phyloP scores from a whole-genome alignment of 2,329 filamentous ascomycete species.

The Neocucurbitaria cava region DNA sequence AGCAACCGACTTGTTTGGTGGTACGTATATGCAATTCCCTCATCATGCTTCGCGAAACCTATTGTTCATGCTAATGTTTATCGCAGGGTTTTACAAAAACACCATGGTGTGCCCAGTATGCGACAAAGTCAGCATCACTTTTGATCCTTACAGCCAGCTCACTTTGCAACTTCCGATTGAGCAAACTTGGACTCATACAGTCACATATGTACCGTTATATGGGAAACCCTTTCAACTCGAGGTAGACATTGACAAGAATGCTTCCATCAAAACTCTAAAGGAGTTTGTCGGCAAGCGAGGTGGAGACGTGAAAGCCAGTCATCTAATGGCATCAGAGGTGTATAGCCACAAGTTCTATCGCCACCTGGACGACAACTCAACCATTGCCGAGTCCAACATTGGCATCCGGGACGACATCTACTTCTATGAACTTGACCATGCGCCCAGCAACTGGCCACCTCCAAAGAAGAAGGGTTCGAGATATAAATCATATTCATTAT shows the following conservation, averaged over 20 bases:
- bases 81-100: constrained; percentile 84
- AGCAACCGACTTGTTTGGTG: constrained; percentile 93
- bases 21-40: constrained; percentile 45
- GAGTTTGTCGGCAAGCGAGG: constrained; percentile 64
- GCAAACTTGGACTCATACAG: constrained; percentile 75
- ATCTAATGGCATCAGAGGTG: constrained; percentile 81
- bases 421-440: constrained; percentile 78
- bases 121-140: constrained; percentile 96
- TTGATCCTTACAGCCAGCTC: constrained; percentile 95
- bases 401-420: constrained; percentile 66
- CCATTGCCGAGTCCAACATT: constrained; percentile 75
- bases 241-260: constrained; percentile 81
- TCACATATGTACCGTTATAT: constrained; percentile 80
- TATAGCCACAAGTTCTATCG: constrained; percentile 88
- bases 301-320: constrained; percentile 60
- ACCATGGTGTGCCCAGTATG: constrained; percentile 91
- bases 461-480: constrained; percentile 58
- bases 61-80: background rate
- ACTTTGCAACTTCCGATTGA: constrained; percentile 90
- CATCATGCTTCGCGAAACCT: background rate
- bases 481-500: constrained; percentile 53
- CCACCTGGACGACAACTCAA: constrained; percentile 71
- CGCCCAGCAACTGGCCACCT: constrained; percentile 78
- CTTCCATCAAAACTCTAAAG: constrained; percentile 72
- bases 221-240: constrained; percentile 73